A percentile compares a stretch with the other conserved stretches of the same genome.
Evolutionary conservation across 148 eudicot species (phyloP).

Genomic region (Polygonum aviculare): DNA sequence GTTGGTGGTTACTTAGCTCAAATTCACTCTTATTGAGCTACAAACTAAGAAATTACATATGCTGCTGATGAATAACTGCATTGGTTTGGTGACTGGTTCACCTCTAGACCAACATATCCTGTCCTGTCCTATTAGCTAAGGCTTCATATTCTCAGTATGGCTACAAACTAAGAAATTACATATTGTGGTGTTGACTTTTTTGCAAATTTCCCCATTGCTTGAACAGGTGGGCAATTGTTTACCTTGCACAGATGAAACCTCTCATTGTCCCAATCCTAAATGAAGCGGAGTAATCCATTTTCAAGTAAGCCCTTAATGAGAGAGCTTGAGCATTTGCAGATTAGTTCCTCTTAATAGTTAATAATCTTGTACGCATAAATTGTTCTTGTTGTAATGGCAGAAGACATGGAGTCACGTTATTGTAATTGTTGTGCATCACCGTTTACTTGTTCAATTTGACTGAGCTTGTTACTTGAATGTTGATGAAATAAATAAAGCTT

Average conservation of each 20-base stretch:
- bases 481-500: neutral
- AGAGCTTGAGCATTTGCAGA: constrained; percentile 2
- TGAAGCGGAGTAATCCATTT: constrained; percentile 52
- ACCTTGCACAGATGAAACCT: constrained; percentile 92
- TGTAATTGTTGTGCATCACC: neutral
- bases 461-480: neutral
- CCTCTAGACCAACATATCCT: neutral
- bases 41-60: neutral
- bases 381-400: neutral
- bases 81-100: neutral
- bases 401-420: neutral
- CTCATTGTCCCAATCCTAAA: constrained; percentile 86
- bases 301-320: neutral
- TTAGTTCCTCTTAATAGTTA: neutral
- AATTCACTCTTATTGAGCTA: neutral
- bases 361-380: too few species aligned
- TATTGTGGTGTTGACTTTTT: neutral
- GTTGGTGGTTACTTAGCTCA: neutral
- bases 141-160: neutral
- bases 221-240: constrained; percentile 97
- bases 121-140: neutral
- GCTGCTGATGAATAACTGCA: too few species aligned
- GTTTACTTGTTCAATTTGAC: neutral
- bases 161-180: neutral
- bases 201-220: neutral